Conservation (phyloP, 257 asterid genomes). For the Pogostemon cablin region DNA sequence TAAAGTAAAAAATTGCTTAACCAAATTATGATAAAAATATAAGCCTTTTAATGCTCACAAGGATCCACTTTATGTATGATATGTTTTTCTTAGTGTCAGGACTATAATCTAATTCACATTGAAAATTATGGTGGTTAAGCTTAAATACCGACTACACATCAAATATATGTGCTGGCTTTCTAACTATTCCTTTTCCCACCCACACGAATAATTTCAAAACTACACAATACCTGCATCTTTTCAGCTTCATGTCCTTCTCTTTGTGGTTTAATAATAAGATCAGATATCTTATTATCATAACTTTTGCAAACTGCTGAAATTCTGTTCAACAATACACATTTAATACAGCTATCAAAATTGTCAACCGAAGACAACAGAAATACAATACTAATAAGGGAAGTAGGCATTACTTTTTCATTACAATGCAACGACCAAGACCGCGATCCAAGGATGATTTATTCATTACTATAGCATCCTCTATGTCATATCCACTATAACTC, state of each 20-base stretch:
- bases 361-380: constrained; percentile 24
- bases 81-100: no score
- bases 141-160: no score
- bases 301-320: constrained; percentile 57
- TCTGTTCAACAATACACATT: constrained; percentile 48
- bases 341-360: constrained; percentile 11
- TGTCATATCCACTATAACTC: constrained; percentile 98
- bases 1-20: no score
- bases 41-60: no score
- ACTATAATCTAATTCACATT: no score
- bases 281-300: constrained; percentile 60
- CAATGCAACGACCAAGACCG: constrained; percentile 98
- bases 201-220: no score
- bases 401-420: constrained; percentile 63
- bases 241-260: constrained; percentile 57
- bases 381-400: constrained; percentile 22
- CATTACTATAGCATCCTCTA: constrained; percentile 99
- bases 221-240: constrained; percentile 64
- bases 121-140: no score
- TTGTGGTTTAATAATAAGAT: constrained; percentile 68
- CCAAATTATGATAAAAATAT: no score
- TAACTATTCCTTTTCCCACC: no score
- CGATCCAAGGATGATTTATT: constrained; percentile 95
- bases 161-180: no score
- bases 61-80: no score